Conservation (phyloP, 176 grass and related monocot species). For the Bothriochloa decipiens region DNA sequence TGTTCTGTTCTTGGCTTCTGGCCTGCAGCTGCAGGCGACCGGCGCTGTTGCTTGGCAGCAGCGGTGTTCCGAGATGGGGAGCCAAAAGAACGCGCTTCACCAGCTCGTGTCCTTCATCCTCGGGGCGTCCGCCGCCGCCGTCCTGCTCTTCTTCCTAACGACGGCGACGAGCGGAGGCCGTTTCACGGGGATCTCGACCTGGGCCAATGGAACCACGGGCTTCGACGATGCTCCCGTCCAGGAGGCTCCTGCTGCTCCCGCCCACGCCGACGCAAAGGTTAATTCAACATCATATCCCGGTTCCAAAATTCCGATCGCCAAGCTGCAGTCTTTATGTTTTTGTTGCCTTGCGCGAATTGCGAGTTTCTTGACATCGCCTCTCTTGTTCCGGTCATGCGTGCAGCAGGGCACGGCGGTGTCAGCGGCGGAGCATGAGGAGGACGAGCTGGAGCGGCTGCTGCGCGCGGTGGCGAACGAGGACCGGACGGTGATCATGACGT, state of each 20-base stretch:
- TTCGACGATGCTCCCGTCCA: constrained; percentile 7
- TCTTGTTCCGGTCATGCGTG: neutral
- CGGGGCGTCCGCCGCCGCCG: constrained; percentile 59
- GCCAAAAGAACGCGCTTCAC: constrained; percentile 47
- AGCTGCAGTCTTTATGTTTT: neutral
- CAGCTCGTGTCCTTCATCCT: constrained; percentile 70
- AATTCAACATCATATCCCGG: neutral
- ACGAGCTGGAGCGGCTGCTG: constrained; percentile 60
- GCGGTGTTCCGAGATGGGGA: constrained; percentile 37
- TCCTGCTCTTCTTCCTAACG: constrained; percentile 60
- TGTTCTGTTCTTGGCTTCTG: neutral
- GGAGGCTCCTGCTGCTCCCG: neutral
- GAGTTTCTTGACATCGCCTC: neutral
- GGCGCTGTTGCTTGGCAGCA: neutral
- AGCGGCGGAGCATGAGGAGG: constrained; percentile 43
- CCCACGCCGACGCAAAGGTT: constrained; percentile 15
- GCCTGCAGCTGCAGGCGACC: neutral
- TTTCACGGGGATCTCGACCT: constrained; percentile 47
- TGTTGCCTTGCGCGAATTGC: too few species aligned
- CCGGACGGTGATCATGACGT: constrained; percentile 74
- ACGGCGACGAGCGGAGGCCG: constrained; percentile 8
- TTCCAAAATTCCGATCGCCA: neutral
- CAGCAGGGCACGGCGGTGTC: constrained; percentile 15
- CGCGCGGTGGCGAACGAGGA: constrained; percentile 61
- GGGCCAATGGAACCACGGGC: constrained; percentile 36